phyloP scores from a whole-genome alignment of 768 basidiomycete genomes.

The Amanita molliuscula region DNA sequence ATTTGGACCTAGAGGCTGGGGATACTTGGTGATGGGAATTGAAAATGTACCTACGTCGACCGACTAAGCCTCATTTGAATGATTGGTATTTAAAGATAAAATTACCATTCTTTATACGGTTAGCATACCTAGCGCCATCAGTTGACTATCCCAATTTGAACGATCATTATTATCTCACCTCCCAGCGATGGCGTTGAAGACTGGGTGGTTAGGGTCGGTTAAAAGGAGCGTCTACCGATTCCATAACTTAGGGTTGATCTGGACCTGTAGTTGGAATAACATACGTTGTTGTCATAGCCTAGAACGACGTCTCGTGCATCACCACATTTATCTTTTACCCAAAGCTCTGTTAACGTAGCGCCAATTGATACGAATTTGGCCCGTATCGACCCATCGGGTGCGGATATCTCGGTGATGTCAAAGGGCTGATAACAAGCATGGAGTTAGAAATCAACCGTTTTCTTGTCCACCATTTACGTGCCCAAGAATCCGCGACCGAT shows the following conservation, averaged over 20 bases:
- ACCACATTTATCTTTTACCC: slow-evolving; percentile 42
- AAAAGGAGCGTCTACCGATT: slow-evolving; percentile 23
- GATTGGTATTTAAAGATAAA: background rate
- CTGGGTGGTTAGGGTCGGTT: slow-evolving; percentile 36
- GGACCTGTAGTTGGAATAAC: slow-evolving; percentile 9
- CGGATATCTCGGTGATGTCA: slow-evolving; percentile 34
- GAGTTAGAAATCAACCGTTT: background rate
- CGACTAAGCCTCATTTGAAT: background rate
- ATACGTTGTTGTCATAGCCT: slow-evolving; percentile 45
- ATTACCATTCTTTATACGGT: slow-evolving; percentile 40
- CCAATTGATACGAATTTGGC: slow-evolving; percentile 51
- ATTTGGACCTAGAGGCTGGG: slow-evolving; percentile 30
- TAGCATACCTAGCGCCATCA: slow-evolving; percentile 31
- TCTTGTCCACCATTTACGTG: background rate
- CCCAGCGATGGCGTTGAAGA: slow-evolving; percentile 31
- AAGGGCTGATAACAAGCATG: slow-evolving; percentile 26
- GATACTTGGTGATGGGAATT: slow-evolving; percentile 37
- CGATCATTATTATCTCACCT: slow-evolving; percentile 13
- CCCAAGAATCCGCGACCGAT: too few species aligned
- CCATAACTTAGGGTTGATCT: background rate
- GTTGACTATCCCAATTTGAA: background rate
- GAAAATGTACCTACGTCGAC: slow-evolving; percentile 35
- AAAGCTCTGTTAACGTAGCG: slow-evolving; percentile 43
- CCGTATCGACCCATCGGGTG: slow-evolving; percentile 45
- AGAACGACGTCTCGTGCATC: slow-evolving; percentile 42